Conservation (phyloP, 208 protist genomes). For the Jaenimonas drosophilae region DNA sequence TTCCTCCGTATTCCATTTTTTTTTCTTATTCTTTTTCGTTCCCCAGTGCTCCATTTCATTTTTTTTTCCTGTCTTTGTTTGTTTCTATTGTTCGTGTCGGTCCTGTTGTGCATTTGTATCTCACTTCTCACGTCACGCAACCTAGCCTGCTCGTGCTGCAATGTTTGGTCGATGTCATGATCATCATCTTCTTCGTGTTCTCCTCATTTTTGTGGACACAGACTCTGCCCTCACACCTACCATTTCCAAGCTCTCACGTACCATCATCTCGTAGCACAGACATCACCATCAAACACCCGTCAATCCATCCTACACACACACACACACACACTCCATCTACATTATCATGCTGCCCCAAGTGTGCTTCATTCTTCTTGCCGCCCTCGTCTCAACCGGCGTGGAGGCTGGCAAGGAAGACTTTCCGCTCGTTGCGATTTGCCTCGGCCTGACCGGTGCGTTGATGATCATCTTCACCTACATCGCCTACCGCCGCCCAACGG, state of each 20-base stretch:
- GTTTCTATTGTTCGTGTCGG: not conserved
- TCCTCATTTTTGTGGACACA: not conserved
- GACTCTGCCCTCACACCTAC: not conserved
- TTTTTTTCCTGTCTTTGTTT: conserved; percentile 2
- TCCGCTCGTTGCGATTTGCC: conserved; percentile 1
- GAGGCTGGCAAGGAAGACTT: conserved; percentile 1
- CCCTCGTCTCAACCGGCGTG: not conserved
- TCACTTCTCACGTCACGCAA: not conserved
- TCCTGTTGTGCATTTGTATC: conserved; percentile 1
- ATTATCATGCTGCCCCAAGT: too few relatives aligned
- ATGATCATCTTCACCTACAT: conserved; percentile 1
- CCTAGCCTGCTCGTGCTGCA: not conserved
- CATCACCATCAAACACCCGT: not conserved
- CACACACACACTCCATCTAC: too few relatives aligned
- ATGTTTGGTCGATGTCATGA: not conserved
- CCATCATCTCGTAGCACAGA: not conserved
- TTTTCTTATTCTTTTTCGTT: not conserved
- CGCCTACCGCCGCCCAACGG: conserved; percentile 2
- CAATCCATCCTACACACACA: not conserved
- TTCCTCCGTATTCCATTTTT: not conserved
- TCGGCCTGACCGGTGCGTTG: not conserved
- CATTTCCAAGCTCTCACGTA: not conserved
- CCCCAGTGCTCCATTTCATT: not conserved
- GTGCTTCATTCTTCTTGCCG: not conserved
- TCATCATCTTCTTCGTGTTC: not conserved